Conservation (phyloP, 345 rosid species). For the Populus pruinosa region DNA sequence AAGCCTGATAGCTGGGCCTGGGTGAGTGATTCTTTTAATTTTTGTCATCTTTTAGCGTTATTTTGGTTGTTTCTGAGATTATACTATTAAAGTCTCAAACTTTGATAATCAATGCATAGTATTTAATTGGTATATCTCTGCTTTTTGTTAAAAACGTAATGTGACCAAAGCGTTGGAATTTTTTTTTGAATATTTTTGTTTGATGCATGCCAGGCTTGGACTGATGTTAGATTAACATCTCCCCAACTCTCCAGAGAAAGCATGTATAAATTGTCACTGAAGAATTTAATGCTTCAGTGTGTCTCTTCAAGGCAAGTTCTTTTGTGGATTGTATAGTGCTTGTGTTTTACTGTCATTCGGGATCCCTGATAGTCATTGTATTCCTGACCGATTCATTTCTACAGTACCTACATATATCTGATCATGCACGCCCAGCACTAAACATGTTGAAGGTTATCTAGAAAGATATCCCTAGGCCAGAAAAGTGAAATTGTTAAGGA, state of each 20-base stretch:
- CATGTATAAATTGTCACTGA: constrained; percentile 68
- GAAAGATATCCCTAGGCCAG: background rate
- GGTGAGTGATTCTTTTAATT: constrained; percentile 39
- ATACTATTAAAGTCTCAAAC: background rate
- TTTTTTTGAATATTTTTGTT: constrained; percentile 1
- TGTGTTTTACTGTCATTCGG: background rate
- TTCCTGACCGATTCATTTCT: background rate
- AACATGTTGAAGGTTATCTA: background rate
- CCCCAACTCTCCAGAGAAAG: constrained; percentile 91
- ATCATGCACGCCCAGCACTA: background rate
- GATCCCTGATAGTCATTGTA: background rate
- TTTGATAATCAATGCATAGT: no score
- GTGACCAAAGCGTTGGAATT: background rate
- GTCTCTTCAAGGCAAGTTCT: constrained; percentile 65
- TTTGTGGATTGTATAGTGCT: background rate
- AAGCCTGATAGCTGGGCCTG: constrained; percentile 83
- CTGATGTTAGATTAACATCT: constrained; percentile 81
- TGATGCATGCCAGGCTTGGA: constrained; percentile 56
- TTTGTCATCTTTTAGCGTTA: background rate
- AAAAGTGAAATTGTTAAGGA: background rate
- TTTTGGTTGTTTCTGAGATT: background rate
- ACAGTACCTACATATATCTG: background rate
- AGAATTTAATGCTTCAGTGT: constrained; percentile 53
- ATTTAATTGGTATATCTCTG: background rate
- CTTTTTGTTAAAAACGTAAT: background rate